Percentiles rank a stretch among this genome's conserved stretches.
These are phyloP conservation scores for Botrytis byssoidea DNA, from an alignment of 2,329 filamentous ascomycete species.

Conservation along the genomic window DNA sequence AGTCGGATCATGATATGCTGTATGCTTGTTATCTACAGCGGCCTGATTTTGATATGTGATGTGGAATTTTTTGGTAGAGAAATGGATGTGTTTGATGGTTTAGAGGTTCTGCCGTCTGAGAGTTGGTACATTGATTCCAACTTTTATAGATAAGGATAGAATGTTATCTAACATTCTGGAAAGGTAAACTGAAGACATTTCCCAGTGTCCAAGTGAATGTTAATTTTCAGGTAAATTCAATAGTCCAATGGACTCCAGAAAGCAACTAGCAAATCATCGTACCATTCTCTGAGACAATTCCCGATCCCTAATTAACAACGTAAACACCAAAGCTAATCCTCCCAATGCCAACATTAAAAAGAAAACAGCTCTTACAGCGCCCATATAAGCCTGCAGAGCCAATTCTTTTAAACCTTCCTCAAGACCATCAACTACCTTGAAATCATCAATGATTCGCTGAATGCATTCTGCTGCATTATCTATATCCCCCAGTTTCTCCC, in stretches of 20 bases:
- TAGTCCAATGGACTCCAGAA: not conserved
- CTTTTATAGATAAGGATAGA: not conserved
- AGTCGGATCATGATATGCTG: no score
- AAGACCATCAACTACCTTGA: not conserved
- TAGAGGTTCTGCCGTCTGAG: not conserved
- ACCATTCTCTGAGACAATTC: conserved; percentile 16
- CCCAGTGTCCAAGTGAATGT: not conserved
- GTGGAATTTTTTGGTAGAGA: no score
- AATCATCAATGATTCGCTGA: conserved; percentile 1
- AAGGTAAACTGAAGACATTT: not conserved
- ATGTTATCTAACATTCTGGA: not conserved
- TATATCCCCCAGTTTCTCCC: conserved; percentile 22
- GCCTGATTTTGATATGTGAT: no score
- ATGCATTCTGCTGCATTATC: conserved; percentile 12
- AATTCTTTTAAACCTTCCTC: not conserved
- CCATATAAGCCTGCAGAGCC: conserved; percentile 17
- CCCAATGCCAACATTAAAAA: conserved; percentile 16
- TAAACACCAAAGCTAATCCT: not conserved
- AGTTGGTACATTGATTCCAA: not conserved
- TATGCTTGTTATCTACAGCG: no score
- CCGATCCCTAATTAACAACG: conserved; percentile 2
- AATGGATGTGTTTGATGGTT: not conserved
- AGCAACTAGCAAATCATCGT: not conserved
- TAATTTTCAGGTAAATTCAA: not conserved
- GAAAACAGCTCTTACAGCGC: conserved; percentile 16